Evolutionary conservation across 345 rosid species (phyloP).

Genomic region (Citrus reticulata): DNA sequence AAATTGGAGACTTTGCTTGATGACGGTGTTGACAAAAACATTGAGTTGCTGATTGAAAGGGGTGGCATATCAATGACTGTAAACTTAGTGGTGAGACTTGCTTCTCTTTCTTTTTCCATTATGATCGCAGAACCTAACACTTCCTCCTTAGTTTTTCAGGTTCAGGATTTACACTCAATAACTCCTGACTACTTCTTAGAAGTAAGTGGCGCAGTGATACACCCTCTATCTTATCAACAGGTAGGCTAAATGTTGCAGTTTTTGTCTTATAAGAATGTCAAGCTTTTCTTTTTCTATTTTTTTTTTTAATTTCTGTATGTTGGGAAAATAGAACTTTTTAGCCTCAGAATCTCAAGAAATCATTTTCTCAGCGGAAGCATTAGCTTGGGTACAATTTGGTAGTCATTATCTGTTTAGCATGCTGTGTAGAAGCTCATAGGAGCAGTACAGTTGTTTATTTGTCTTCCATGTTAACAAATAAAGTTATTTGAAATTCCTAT

Average conservation of each 20-base stretch:
- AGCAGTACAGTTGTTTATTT: neutral
- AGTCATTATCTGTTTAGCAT: neutral
- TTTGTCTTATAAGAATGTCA: neutral
- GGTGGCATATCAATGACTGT: slow-evolving; percentile 68
- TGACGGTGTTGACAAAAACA: slow-evolving; percentile 57
- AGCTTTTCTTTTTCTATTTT: neutral
- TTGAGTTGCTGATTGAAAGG: slow-evolving; percentile 82
- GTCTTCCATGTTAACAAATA: neutral
- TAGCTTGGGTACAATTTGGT: neutral
- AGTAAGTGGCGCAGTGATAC: slow-evolving; percentile 93
- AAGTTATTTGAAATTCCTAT: neutral
- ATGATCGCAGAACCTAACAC: slow-evolving; percentile 6
- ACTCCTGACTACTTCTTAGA: slow-evolving; percentile 88
- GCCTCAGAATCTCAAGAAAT: neutral
- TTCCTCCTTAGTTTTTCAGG: slow-evolving; percentile 44
- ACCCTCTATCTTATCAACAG: slow-evolving; percentile 95
- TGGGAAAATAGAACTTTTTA: neutral
- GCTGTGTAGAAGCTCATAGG: neutral
- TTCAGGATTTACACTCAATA: slow-evolving; percentile 87
- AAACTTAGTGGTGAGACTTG: slow-evolving; percentile 61
- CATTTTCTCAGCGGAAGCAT: neutral
- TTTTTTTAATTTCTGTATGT: neutral
- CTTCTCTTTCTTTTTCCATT: neutral
- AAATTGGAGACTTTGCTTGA: slow-evolving; percentile 79
- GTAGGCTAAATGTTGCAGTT: slow-evolving; percentile 30